Evolutionary conservation across 106 monocot species (phyloP).

Genomic region (Apostasia shenzhenica): DNA sequence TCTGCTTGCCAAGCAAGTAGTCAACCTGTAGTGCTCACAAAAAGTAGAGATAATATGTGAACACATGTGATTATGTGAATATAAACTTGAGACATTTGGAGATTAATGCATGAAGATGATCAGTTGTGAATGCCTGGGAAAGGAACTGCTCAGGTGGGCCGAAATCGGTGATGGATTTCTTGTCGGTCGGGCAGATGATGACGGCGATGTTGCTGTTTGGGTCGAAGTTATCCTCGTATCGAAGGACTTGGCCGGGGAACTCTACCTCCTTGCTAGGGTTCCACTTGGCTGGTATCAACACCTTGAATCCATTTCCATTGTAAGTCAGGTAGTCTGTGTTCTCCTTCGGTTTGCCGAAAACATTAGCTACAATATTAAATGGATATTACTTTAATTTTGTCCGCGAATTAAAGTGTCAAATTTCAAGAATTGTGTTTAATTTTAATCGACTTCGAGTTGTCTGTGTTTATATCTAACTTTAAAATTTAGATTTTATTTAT

Average conservation of each 20-base stretch:
- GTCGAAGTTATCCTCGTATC: slow-evolving; percentile 94
- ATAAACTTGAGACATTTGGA: no score
- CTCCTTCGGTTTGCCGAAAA: slow-evolving; percentile 85
- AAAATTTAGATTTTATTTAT: no score
- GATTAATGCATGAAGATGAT: no score
- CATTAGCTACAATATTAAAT: slow-evolving; percentile 41
- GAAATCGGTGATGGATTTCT: slow-evolving; percentile 82
- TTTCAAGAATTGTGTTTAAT: no score
- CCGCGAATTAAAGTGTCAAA: no score
- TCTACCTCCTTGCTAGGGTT: slow-evolving; percentile 91
- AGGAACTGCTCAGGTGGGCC: slow-evolving; percentile 86
- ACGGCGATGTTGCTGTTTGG: slow-evolving; percentile 66
- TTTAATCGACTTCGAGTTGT: no score
- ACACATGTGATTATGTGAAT: not conserved
- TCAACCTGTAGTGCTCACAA: slow-evolving; percentile 46
- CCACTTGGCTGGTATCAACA: slow-evolving; percentile 81
- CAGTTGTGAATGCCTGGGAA: slow-evolving; percentile 28
- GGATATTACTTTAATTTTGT: not conserved
- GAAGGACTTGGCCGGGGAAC: slow-evolving; percentile 81
- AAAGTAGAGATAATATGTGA: not conserved
- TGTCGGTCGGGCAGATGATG: slow-evolving; percentile 50
- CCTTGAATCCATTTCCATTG: slow-evolving; percentile 65
- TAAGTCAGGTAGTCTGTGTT: slow-evolving; percentile 73
- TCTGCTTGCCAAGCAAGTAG: slow-evolving; percentile 80
- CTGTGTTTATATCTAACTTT: no score